A percentile compares a stretch with the other conserved stretches of the same genome.
These are phyloP conservation scores for Candida andamanensis DNA, from an alignment of 805 yeast species.

Conservation along the genomic window DNA sequence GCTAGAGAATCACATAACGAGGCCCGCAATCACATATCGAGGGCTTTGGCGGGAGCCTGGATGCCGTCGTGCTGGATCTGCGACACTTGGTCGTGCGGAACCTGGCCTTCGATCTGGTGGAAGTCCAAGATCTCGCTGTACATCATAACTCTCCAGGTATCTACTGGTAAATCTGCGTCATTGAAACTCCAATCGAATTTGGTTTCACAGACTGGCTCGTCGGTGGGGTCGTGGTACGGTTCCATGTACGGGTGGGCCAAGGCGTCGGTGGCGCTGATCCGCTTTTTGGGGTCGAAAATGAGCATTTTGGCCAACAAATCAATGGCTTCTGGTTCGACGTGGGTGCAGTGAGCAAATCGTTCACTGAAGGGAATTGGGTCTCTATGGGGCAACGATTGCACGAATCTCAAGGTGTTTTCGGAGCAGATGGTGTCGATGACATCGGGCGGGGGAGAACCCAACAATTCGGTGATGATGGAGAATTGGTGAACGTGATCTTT, in stretches of 20 bases:
- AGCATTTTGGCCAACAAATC: conserved; percentile 86
- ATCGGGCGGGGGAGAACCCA: conserved; percentile 95
- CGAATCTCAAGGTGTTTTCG: conserved; percentile 91
- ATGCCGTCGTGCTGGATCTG: conserved; percentile 24
- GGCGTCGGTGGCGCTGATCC: conserved; percentile 90
- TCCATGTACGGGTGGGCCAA: conserved; percentile 86
- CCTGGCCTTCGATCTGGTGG: conserved; percentile 61
- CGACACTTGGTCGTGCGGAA: conserved; percentile 10
- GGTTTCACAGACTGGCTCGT: conserved; percentile 90
- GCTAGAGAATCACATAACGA: too few relatives aligned
- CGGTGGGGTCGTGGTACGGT: conserved; percentile 95
- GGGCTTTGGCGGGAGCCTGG: conserved; percentile 17
- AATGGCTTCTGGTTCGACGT: conserved; percentile 78
- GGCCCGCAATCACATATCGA: too few relatives aligned
- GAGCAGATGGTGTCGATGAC: conserved; percentile 95
- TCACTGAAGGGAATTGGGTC: conserved; percentile 87
- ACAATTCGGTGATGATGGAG: conserved; percentile 89
- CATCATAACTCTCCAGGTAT: conserved; percentile 99
- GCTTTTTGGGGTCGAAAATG: conserved; percentile 89
- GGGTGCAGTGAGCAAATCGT: conserved; percentile 59
- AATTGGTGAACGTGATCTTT: conserved; percentile 98
- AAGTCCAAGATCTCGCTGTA: conserved; percentile 94
- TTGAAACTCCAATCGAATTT: conserved; percentile 97
- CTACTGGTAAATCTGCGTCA: conserved; percentile 96
- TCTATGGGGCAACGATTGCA: conserved; percentile 85